Percentiles rank a stretch among this genome's conserved stretches.
Conservation (phyloP, 345 rosid species). For the Kandelia obovata region DNA sequence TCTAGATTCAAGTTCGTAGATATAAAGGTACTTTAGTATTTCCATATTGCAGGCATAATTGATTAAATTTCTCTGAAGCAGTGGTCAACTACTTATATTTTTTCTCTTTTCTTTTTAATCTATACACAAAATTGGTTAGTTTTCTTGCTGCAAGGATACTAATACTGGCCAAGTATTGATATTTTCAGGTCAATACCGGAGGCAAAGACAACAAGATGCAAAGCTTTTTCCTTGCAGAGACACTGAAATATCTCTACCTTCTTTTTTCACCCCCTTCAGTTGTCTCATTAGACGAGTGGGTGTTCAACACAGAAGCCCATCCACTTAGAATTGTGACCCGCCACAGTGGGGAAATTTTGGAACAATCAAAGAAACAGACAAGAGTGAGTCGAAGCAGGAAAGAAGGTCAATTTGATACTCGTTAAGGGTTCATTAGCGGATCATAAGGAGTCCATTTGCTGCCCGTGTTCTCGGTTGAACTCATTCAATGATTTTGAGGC, state of each 20-base stretch:
- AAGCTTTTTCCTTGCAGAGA: conserved; percentile 30
- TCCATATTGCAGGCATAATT: not conserved
- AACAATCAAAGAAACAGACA: not conserved
- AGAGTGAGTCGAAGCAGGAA: not conserved
- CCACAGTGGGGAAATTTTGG: not conserved
- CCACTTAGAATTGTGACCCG: conserved; percentile 21
- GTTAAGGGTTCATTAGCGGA: no score
- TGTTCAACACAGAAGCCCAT: conserved; percentile 28
- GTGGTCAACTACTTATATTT: not conserved
- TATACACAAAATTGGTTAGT: not conserved
- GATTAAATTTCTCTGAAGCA: not conserved
- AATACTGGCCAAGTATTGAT: not conserved
- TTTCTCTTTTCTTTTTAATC: not conserved
- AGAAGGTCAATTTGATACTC: not conserved
- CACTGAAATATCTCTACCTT: conserved; percentile 27
- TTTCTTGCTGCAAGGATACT: not conserved
- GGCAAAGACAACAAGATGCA: conserved; percentile 32
- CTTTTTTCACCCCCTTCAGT: conserved; percentile 28
- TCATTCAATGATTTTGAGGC: not conserved
- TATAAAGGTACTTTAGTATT: not conserved
- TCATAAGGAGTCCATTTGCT: not conserved
- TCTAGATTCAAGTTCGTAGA: not conserved
- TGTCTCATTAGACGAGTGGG: conserved; percentile 28
- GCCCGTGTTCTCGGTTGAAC: not conserved
- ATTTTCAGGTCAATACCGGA: conserved; percentile 21